phyloP scores from a whole-genome alignment of 1,284 basidiomycete species.

The Wolfiporia cocos region DNA sequence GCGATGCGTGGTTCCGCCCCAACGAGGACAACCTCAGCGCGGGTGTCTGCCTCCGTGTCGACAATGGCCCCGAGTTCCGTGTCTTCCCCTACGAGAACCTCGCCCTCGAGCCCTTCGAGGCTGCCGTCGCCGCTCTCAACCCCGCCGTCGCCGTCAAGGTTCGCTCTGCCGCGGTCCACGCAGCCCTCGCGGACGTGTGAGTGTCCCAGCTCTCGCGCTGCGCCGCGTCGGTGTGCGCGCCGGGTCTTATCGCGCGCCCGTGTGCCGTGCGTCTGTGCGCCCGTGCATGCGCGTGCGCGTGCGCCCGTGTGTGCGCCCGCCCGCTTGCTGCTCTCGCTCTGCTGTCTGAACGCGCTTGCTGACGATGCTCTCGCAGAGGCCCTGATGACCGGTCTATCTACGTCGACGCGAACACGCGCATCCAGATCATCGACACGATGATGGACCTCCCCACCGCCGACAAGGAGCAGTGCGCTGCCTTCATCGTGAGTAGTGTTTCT shows the following conservation, averaged over 20 bases:
- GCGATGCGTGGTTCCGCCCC: slow-evolving; percentile 53
- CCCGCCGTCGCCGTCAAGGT: slow-evolving; percentile 80
- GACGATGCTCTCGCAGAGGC: slow-evolving; percentile 25
- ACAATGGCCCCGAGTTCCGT: slow-evolving; percentile 46
- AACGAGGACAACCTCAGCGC: slow-evolving; percentile 45
- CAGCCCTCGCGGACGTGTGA: slow-evolving; percentile 68
- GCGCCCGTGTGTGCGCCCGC: background rate
- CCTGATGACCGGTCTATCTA: slow-evolving; percentile 52
- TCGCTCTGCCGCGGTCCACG: slow-evolving; percentile 72
- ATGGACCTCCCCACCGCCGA: slow-evolving; percentile 67
- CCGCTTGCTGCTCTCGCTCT: background rate
- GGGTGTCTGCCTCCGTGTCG: slow-evolving; percentile 60
- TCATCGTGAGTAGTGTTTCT: slow-evolving; percentile 49
- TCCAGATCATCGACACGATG: slow-evolving; percentile 67
- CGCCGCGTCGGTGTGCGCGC: background rate
- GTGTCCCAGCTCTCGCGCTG: slow-evolving; percentile 23
- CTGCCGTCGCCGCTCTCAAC: slow-evolving; percentile 68
- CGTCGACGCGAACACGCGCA: slow-evolving; percentile 64
- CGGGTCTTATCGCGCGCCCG: slow-evolving; percentile 1
- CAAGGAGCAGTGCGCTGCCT: slow-evolving; percentile 82
- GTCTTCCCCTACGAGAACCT: slow-evolving; percentile 72
- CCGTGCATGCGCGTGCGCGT: background rate
- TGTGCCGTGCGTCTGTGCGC: background rate
- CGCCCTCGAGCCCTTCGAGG: slow-evolving; percentile 63
- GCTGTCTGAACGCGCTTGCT: slow-evolving; percentile 1